Percentiles rank a stretch among this genome's conserved stretches.
Conservation (phyloP, 129 eudicot species). For the Artemisia argyi region DNA sequence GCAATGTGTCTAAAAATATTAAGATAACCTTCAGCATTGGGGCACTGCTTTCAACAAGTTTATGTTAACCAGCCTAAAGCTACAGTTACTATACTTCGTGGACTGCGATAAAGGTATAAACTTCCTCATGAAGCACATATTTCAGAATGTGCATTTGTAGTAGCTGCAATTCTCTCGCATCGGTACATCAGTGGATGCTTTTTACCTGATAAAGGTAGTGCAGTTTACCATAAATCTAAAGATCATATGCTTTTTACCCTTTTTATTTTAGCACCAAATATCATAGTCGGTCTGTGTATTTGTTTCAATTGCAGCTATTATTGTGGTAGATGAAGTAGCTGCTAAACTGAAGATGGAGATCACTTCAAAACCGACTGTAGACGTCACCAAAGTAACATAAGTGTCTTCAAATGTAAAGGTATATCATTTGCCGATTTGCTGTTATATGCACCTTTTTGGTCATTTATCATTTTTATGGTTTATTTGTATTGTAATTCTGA, state of each 20-base stretch:
- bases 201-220: conserved; percentile 89
- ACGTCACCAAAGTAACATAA: no score
- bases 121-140: conserved; percentile 96
- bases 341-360: conserved; percentile 98
- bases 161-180: conserved; percentile 90
- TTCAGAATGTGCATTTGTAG: conserved; percentile 90
- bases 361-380: conserved; percentile 92
- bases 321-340: conserved; percentile 97
- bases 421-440: no score
- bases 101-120: conserved; percentile 90
- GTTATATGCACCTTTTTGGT: no score
- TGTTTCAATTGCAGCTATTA: conserved; percentile 66
- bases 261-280: neutral
- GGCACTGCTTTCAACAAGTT: conserved; percentile 96
- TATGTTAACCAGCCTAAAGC: conserved; percentile 95
- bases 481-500: no score
- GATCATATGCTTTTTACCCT: neutral
- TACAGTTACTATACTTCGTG: conserved; percentile 88
- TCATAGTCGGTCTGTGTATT: conserved; percentile 16
- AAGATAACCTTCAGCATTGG: conserved; percentile 43
- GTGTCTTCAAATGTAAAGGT: no score
- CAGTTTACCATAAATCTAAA: neutral
- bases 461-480: no score
- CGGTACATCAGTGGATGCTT: conserved; percentile 96
- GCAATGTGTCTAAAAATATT: no score